Evolutionary conservation across 1,284 basidiomycete species (phyloP).

Genomic region (Coniophora puteana): DNA sequence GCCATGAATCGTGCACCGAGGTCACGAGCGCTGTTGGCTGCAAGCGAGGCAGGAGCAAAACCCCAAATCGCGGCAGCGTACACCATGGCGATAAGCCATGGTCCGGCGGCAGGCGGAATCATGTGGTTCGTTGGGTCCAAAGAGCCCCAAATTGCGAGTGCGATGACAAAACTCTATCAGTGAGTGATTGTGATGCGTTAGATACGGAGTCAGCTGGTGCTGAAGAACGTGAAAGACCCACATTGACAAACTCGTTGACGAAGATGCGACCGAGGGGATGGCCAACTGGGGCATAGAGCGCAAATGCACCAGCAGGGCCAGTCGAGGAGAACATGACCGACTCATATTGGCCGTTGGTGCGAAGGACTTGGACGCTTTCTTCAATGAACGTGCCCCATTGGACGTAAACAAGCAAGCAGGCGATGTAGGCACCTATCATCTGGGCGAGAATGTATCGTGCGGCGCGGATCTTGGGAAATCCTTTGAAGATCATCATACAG

Average conservation of each 20-base stretch:
- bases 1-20: slow-evolving; percentile 57
- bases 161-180: slow-evolving; percentile 64
- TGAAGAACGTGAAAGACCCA: slow-evolving; percentile 24
- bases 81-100: slow-evolving; percentile 50
- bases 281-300: slow-evolving; percentile 44
- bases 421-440: slow-evolving; percentile 62
- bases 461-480: too few species aligned
- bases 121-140: slow-evolving; percentile 62
- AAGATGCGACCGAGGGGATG: slow-evolving; percentile 49
- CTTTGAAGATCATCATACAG: slow-evolving; percentile 45
- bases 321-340: slow-evolving; percentile 49
- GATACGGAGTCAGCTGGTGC: neutral
- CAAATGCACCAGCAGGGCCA: slow-evolving; percentile 63
- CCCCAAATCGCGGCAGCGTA: slow-evolving; percentile 61
- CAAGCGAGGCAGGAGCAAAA: slow-evolving; percentile 51
- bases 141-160: slow-evolving; percentile 50
- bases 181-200: slow-evolving; percentile 6
- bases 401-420: slow-evolving; percentile 53
- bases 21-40: slow-evolving; percentile 66
- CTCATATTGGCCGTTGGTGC: slow-evolving; percentile 36
- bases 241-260: slow-evolving; percentile 64
- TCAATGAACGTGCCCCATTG: slow-evolving; percentile 56
- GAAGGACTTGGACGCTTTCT: slow-evolving; percentile 33
- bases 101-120: slow-evolving; percentile 48
- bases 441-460: slow-evolving; percentile 65